These are phyloP conservation scores for Wickerhamiella parazyma DNA, from an alignment of 805 yeast genomes.

Conservation along the genomic window DNA sequence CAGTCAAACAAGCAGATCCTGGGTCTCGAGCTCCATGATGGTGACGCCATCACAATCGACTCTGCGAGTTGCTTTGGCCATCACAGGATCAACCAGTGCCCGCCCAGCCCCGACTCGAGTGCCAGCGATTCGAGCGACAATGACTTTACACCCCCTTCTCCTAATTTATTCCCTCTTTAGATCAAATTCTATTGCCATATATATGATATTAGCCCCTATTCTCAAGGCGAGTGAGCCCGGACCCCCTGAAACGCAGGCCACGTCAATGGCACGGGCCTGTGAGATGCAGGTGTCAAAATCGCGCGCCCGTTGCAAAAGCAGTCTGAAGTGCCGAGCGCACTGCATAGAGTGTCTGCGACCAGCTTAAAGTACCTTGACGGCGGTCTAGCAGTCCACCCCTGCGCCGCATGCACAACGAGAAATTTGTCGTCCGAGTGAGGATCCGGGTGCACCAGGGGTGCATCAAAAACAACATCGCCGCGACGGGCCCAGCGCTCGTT, in stretches of 20 bases:
- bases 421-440: background rate
- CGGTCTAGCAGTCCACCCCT: too few species aligned
- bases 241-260: too few species aligned
- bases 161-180: constrained; percentile 7
- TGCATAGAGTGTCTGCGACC: too few species aligned
- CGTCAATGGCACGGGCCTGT: too few species aligned
- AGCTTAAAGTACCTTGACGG: too few species aligned
- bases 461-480: background rate
- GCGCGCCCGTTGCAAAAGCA: too few species aligned
- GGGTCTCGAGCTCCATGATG: constrained; percentile 16
- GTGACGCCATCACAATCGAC: constrained; percentile 23
- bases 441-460: constrained; percentile 8
- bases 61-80: constrained; percentile 24
- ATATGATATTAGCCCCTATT: too few species aligned
- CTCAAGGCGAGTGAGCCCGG: too few species aligned
- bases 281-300: too few species aligned
- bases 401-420: background rate
- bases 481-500: too few species aligned
- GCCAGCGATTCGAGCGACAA: constrained; percentile 11
- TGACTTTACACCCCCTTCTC: constrained; percentile 14
- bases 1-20: constrained; percentile 20
- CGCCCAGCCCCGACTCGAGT: constrained; percentile 6
- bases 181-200: background rate
- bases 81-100: constrained; percentile 18
- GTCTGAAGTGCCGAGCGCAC: too few species aligned